A percentile compares a stretch with the other conserved stretches of the same genome.
These are phyloP conservation scores for Tolypocladium pustulatum DNA, from an alignment of 2,329 filamentous ascomycete genomes.

Conservation along the genomic window DNA sequence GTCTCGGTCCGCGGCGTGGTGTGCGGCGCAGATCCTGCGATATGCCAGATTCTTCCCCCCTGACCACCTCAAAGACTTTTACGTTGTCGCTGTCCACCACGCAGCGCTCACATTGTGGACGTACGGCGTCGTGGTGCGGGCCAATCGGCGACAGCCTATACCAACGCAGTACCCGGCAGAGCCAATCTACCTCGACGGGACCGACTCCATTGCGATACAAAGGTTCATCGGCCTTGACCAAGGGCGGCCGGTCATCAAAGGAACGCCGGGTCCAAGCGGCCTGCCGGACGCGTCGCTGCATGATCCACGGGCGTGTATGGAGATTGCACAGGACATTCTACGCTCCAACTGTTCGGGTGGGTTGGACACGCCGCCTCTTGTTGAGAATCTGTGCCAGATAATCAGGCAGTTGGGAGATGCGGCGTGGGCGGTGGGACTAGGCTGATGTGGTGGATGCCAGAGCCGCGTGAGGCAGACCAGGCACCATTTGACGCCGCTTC, in stretches of 20 bases:
- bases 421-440: conserved; percentile 27
- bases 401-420: conserved; percentile 49
- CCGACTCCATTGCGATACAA: conserved; percentile 39
- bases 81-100: conserved; percentile 59
- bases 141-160: conserved; percentile 21
- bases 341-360: conserved; percentile 36
- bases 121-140: conserved; percentile 48
- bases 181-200: conserved; percentile 44
- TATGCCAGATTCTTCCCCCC: conserved; percentile 44
- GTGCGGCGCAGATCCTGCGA: conserved; percentile 56
- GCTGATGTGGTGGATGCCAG: conserved; percentile 6
- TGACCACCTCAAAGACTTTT: conserved; percentile 51
- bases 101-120: conserved; percentile 59
- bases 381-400: conserved; percentile 56
- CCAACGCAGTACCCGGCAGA: conserved; percentile 22
- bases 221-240: conserved; percentile 47
- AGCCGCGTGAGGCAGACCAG: background rate
- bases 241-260: conserved; percentile 40
- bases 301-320: conserved; percentile 49
- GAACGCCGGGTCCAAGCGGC: conserved; percentile 15
- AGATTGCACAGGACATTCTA: conserved; percentile 45
- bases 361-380: conserved; percentile 45
- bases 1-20: conserved; percentile 52
- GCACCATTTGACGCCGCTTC: background rate
- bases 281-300: conserved; percentile 32